Evolutionary conservation across 805 yeast genomes (phyloP).

Genomic region (Candida maesae): DNA sequence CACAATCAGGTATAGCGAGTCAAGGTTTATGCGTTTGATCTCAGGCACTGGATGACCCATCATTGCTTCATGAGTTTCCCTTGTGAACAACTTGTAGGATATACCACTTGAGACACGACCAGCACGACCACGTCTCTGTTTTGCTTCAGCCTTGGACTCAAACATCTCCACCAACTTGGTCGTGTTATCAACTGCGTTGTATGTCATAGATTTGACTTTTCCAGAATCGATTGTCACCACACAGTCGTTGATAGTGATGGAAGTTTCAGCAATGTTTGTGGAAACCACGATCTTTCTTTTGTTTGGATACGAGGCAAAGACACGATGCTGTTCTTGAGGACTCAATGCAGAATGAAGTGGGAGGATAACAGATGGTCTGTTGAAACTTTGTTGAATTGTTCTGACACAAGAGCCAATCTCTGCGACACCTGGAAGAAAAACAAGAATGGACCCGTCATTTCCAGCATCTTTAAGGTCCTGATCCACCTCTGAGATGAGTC

Average conservation of each 20-base stretch:
- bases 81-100: slow-evolving; percentile 78
- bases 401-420: slow-evolving; percentile 71
- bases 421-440: slow-evolving; percentile 87
- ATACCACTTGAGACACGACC: slow-evolving; percentile 87
- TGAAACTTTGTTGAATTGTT: slow-evolving; percentile 29
- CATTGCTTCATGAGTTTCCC: slow-evolving; percentile 57
- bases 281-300: slow-evolving; percentile 82
- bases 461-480: slow-evolving; percentile 36
- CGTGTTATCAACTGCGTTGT: slow-evolving; percentile 62
- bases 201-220: slow-evolving; percentile 71
- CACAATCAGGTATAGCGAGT: slow-evolving; percentile 76
- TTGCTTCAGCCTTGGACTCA: slow-evolving; percentile 86
- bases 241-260: slow-evolving; percentile 93
- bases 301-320: slow-evolving; percentile 53
- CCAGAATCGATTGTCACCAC: slow-evolving; percentile 91
- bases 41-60: slow-evolving; percentile 80
- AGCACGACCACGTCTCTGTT: slow-evolving; percentile 96
- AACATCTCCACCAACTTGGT: slow-evolving; percentile 74
- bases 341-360: slow-evolving; percentile 89
- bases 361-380: slow-evolving; percentile 37
- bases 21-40: slow-evolving; percentile 78
- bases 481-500: slow-evolving; percentile 53
- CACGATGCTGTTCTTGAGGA: slow-evolving; percentile 76
- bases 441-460: slow-evolving; percentile 68
- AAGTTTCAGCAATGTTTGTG: slow-evolving; percentile 94